These are phyloP conservation scores for Volutella citrinella DNA, from an alignment of 2,329 filamentous ascomycete species.

Conservation along the genomic window DNA sequence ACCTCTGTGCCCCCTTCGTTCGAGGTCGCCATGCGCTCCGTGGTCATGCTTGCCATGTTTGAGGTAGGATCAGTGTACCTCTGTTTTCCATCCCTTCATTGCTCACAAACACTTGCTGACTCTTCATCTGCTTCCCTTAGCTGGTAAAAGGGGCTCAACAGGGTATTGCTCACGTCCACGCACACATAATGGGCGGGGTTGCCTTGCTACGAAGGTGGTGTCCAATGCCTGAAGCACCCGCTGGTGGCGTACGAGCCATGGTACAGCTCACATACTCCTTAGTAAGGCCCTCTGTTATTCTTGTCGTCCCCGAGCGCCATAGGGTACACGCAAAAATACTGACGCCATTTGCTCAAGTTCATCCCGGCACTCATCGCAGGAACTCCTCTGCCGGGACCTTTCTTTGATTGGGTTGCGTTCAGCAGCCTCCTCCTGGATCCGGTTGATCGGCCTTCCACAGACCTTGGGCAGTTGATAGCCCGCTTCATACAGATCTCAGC, in stretches of 20 bases:
- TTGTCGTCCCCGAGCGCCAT: no score
- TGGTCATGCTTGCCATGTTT: slow-evolving; percentile 59
- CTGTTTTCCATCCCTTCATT: slow-evolving; percentile 16
- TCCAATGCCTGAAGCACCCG: slow-evolving; percentile 34
- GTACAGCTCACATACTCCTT: slow-evolving; percentile 56
- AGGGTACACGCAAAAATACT: no score
- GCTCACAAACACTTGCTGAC: slow-evolving; percentile 11
- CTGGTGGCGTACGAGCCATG: slow-evolving; percentile 49
- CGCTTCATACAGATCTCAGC: slow-evolving; percentile 39
- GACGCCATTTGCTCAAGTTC: slow-evolving; percentile 40
- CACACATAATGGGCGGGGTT: slow-evolving; percentile 58
- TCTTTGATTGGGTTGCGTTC: slow-evolving; percentile 43
- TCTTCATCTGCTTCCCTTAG: slow-evolving; percentile 19
- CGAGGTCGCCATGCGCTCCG: slow-evolving; percentile 47
- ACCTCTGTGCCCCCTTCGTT: slow-evolving; percentile 31
- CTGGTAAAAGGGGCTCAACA: slow-evolving; percentile 45
- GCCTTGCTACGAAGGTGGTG: slow-evolving; percentile 51
- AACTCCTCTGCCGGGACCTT: slow-evolving; percentile 36
- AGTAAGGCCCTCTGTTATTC: no score
- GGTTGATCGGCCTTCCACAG: slow-evolving; percentile 36
- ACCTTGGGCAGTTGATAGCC: slow-evolving; percentile 39
- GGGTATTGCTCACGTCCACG: slow-evolving; percentile 49
- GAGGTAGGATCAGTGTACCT: no score
- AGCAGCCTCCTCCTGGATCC: slow-evolving; percentile 32
- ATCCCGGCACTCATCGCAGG: slow-evolving; percentile 42